Evolutionary conservation across 495 filamentous ascomycete genomes (phyloP), one percentile per base, ranked within the genome.

Genomic region (Aspergillus taichungensis): DNA sequence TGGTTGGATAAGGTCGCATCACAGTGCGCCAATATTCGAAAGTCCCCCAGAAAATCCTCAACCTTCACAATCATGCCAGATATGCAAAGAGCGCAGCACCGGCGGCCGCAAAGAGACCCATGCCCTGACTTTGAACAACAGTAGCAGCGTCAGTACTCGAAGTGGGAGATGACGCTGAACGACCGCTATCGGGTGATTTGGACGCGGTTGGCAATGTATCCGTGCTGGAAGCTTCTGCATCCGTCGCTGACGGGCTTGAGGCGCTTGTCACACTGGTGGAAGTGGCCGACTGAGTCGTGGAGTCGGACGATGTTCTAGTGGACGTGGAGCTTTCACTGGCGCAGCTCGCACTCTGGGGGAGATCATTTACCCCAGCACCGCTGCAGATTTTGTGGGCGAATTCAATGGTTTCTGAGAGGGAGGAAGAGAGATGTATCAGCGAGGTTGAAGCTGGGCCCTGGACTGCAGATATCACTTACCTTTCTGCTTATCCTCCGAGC

Each of bases 401-500:
- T 14, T 74, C 50, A 47, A 79, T 62, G 9, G 70, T 75, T n/a
- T 57, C 74, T 80, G 46, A 30, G 24, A 34, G 33, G 13, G 10
- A 24, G 9, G 8, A 6, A 6, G 13, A 24, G 7, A 13, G 6
- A 34, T 30, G 1, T 37, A 30, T 49, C 9, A 45, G 46, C 27
- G 13, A 38, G 11, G 6, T 33, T 11, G 6, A 2, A 24, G n/a
- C 11, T n/a, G 11, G 33, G 13, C 12, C 40, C 29, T 7, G 28
- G 24, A 24, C 11, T 43, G 12, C 33, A 47, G 18, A 24, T 4
- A 24, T 24, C 18, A 61, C 67, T 33, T 69, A 83, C 80, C 58
- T 14, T 74, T 33, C 57, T 85, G 76, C 33, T 85, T 82, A 0
- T 60, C 59, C 1, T 46, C 6, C 36, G 59, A 49, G 63, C 88